Percentiles rank a stretch among this genome's conserved stretches.
These are phyloP conservation scores for Trichoderma atrobrunneum DNA, from an alignment of 2,329 filamentous ascomycete species.

Conservation along the genomic window DNA sequence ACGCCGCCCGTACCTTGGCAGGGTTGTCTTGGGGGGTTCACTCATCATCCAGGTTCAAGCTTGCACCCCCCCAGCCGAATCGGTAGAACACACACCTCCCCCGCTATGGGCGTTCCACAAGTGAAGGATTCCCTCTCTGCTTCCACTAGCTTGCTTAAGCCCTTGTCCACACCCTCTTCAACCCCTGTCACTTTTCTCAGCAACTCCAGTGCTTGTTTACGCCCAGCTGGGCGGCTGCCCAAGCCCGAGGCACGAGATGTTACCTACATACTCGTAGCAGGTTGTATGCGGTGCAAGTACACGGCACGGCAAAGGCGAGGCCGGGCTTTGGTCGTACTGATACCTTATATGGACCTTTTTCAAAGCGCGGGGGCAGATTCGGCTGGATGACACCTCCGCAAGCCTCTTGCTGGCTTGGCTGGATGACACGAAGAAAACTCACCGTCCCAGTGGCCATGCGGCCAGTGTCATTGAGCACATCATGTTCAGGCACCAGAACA, in stretches of 20 bases:
- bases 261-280: background rate
- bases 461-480: background rate
- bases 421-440: background rate
- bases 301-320: background rate
- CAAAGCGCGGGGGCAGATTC: background rate
- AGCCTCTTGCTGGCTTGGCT: background rate
- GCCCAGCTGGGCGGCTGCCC: background rate
- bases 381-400: background rate
- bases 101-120: background rate
- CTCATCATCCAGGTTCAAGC: background rate
- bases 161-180: background rate
- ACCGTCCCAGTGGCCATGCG: background rate
- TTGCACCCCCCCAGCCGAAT: background rate
- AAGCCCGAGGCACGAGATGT: background rate
- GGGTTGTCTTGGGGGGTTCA: background rate
- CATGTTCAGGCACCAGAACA: background rate
- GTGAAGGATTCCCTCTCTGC: background rate
- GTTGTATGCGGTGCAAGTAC: background rate
- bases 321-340: background rate
- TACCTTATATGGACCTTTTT: background rate
- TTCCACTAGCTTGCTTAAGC: background rate
- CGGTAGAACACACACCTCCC: background rate
- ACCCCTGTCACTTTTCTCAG: background rate
- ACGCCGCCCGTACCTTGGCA: background rate
- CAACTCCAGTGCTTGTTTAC: background rate